Percentiles rank a stretch among this genome's conserved stretches.
phyloP scores from a whole-genome alignment of 225 moss, liverwort and hornwort genomes.

The Marchantia paleacea region DNA sequence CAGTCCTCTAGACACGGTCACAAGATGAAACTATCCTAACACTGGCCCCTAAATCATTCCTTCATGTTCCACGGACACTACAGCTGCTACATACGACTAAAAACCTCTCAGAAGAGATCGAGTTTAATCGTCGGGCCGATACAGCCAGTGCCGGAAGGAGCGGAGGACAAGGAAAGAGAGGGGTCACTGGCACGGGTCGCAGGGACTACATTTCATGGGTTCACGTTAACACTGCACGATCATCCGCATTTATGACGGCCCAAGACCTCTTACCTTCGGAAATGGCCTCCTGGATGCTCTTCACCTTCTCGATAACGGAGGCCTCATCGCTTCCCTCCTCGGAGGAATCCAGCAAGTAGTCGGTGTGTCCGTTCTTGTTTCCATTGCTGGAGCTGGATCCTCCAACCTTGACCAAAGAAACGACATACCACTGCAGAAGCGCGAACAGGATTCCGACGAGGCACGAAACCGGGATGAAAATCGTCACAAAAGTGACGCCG shows the following conservation, averaged over 20 bases:
- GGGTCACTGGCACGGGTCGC: no score
- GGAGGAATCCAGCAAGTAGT: constrained; percentile 38
- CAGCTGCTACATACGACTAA: no score
- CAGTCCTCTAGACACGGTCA: no score
- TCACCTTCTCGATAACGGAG: constrained; percentile 50
- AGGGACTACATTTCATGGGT: no score
- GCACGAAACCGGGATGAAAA: constrained; percentile 59
- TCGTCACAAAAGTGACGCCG: constrained; percentile 55
- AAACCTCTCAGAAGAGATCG: no score
- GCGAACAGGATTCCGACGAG: constrained; percentile 78
- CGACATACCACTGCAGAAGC: constrained; percentile 68
- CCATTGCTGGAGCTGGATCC: background rate
- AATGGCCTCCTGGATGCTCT: constrained; percentile 77
- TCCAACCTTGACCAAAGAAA: constrained; percentile 59
- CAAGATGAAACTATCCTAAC: no score
- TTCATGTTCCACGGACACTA: no score
- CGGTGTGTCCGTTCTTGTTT: constrained; percentile 58
- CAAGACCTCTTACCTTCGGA: constrained; percentile 44
- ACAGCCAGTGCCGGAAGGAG: no score
- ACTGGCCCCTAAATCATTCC: no score
- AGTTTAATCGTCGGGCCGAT: no score
- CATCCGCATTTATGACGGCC: background rate
- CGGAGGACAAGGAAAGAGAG: no score
- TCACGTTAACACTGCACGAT: background rate
- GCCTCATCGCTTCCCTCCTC: constrained; percentile 62